A percentile compares a stretch with the other conserved stretches of the same genome.
phyloP scores from a whole-genome alignment of 202 grass and related monocot genomes.

The Sporobolus alterniflorus region DNA sequence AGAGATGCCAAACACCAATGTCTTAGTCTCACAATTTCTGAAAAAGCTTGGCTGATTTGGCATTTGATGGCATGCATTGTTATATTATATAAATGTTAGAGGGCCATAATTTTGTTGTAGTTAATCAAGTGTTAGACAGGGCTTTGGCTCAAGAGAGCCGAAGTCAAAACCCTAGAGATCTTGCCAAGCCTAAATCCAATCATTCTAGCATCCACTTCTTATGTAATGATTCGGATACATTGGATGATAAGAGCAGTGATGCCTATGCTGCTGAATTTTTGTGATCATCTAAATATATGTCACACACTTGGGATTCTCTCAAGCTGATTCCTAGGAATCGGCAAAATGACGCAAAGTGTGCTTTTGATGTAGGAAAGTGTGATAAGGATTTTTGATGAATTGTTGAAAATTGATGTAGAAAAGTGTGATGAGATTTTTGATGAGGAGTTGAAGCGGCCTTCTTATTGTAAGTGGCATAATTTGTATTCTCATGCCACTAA shows the following conservation, averaged over 20 bases:
- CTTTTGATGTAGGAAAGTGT: not conserved
- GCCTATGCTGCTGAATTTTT: too few relatives aligned
- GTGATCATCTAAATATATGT: not conserved
- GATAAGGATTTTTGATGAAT: not conserved
- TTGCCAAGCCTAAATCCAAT: not conserved
- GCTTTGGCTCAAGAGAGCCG: not conserved
- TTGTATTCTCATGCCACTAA: too few relatives aligned
- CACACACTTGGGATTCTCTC: not conserved
- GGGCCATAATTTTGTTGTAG: not conserved
- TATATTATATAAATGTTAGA: not conserved
- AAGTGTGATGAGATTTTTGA: too few relatives aligned
- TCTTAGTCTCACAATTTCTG: not conserved
- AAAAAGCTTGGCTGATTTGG: not conserved
- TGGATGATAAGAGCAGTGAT: not conserved
- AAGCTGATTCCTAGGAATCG: not conserved
- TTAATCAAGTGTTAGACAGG: not conserved
- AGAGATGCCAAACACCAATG: not conserved
- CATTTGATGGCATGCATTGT: not conserved
- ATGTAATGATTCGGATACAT: not conserved
- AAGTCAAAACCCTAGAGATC: not conserved
- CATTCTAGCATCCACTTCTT: not conserved
- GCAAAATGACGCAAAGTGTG: not conserved
- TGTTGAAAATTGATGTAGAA: not conserved
- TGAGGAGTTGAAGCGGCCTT: too few relatives aligned
- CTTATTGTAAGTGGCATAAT: too few relatives aligned